phyloP scores from a whole-genome alignment of 2,329 filamentous ascomycete genomes.

The Didymella pomorum region DNA sequence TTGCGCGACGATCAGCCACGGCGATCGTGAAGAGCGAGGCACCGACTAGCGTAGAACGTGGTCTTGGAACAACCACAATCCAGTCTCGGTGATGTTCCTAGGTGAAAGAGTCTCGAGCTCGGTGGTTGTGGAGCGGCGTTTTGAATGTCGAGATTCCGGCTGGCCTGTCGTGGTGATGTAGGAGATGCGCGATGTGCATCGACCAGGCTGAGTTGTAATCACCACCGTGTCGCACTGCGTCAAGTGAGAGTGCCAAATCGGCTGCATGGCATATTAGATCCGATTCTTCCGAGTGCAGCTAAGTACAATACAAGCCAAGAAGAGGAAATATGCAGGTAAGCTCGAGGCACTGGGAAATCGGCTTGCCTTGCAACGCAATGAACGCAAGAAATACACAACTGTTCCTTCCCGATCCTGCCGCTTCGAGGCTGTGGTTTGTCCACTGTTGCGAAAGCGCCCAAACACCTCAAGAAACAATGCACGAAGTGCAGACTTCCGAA shows the following conservation, averaged over 20 bases:
- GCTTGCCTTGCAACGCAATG: neutral
- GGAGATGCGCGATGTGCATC: neutral
- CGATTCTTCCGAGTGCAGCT: neutral
- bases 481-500: neutral
- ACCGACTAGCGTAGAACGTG: constrained; percentile 2
- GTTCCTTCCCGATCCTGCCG: neutral
- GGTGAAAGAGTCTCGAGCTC: neutral
- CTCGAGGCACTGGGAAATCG: neutral
- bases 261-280: neutral
- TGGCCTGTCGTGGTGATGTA: neutral
- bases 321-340: neutral
- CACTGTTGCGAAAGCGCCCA: constrained; percentile 1
- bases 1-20: neutral
- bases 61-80: neutral
- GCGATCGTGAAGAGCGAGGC: constrained; percentile 7
- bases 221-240: neutral
- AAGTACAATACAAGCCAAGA: constrained; percentile 6
- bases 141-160: neutral
- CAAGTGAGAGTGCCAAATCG: neutral
- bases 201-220: neutral
- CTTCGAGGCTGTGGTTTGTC: constrained; percentile 1
- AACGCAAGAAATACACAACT: neutral
- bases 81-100: neutral
- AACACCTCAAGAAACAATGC: constrained; percentile 10
- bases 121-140: neutral